Conservation (phyloP, 1,284 basidiomycete species). For the Malassezia equina region DNA sequence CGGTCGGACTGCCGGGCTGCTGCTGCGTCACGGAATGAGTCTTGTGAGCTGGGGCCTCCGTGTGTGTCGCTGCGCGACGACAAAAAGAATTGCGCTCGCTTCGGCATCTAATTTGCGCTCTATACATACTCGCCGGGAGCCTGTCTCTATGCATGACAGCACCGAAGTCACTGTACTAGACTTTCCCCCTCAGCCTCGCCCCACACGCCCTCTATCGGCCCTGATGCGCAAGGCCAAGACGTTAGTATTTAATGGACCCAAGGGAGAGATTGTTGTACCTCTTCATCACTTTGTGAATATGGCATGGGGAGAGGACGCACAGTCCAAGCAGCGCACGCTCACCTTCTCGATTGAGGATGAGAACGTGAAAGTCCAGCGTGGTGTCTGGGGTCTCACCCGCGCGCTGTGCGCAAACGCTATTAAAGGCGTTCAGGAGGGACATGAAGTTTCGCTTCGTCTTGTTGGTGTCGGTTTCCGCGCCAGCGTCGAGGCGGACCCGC, state of each 20-base stretch:
- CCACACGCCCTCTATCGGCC: constrained; percentile 26
- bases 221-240: constrained; percentile 30
- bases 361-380: constrained; percentile 63
- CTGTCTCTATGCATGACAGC: constrained; percentile 27
- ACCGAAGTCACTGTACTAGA: constrained; percentile 28
- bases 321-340: constrained; percentile 14
- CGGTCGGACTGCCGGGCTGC: neutral
- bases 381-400: constrained; percentile 86
- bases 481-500: constrained; percentile 70
- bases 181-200: constrained; percentile 40
- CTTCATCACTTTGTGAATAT: constrained; percentile 31
- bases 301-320: constrained; percentile 4
- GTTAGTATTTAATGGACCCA: constrained; percentile 34
- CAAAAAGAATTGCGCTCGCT: too few species aligned
- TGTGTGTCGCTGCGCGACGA: neutral
- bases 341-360: constrained; percentile 62
- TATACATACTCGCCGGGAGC: constrained; percentile 34
- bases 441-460: constrained; percentile 68
- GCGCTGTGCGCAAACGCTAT: constrained; percentile 81
- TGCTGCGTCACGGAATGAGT: neutral
- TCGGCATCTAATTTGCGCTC: neutral
- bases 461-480: constrained; percentile 94
- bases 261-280: constrained; percentile 34
- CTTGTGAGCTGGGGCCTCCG: neutral
- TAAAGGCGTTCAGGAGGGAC: constrained; percentile 77